A percentile compares a stretch with the other conserved stretches of the same genome.
Evolutionary conservation across 805 yeast species (phyloP).

Genomic region (Lachancea fermentati): DNA sequence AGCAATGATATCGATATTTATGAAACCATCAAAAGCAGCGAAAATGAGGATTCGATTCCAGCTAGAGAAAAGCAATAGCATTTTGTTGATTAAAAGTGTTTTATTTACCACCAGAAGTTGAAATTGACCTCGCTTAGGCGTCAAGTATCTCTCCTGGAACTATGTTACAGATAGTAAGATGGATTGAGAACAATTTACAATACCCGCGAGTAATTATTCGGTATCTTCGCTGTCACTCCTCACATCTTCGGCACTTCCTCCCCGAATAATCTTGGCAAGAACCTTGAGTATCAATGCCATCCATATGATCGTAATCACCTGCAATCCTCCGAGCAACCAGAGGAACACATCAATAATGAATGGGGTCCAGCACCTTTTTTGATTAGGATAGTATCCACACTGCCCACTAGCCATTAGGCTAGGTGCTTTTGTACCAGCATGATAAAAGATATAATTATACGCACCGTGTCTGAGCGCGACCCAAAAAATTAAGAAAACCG

Average conservation of each 20-base stretch:
- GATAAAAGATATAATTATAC: slow-evolving; percentile 61
- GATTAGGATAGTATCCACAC: slow-evolving; percentile 34
- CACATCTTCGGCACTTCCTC: slow-evolving; percentile 69
- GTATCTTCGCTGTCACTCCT: slow-evolving; percentile 75
- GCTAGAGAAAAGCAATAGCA: no score
- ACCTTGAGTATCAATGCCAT: slow-evolving; percentile 67
- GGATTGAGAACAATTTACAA: no score
- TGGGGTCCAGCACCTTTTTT: slow-evolving; percentile 48
- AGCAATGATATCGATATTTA: no score
- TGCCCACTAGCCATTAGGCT: slow-evolving; percentile 40
- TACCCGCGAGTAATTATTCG: slow-evolving; percentile 9
- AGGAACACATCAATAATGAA: slow-evolving; percentile 42
- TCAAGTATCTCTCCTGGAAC: no score
- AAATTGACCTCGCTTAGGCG: no score
- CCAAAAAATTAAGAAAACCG: slow-evolving; percentile 65
- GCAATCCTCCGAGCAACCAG: slow-evolving; percentile 56
- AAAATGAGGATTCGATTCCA: no score
- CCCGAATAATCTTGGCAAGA: slow-evolving; percentile 61
- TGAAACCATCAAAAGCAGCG: no score
- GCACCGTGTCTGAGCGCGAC: slow-evolving; percentile 64
- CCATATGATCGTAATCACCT: slow-evolving; percentile 65
- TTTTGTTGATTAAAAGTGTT: no score
- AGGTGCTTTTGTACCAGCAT: slow-evolving; percentile 45
- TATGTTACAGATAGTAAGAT: no score
- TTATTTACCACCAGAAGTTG: no score